Base-by-base conservation (phyloP, 2,329 filamentous ascomycete genomes). In the Chaetothyriales sp. region DNA sequence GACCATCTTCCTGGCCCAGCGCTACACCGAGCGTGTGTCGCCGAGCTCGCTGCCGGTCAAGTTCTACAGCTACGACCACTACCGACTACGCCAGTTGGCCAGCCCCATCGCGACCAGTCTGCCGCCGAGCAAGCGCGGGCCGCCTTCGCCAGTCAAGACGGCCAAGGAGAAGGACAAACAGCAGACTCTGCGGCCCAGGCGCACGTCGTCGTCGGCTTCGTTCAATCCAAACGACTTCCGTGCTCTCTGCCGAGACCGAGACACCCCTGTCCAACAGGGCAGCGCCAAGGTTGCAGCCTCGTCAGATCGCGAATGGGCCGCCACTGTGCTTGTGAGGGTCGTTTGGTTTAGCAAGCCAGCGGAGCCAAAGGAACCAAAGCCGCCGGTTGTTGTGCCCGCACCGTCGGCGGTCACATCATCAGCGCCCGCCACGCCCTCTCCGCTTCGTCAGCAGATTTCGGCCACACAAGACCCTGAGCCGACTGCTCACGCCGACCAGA, bases 161-260 rank as follows among this genome's bases (percentile, higher is more conserved):
- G 77, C 77, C 47, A 94, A 90, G 66, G 87, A 93, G 10, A 89
- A 84, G 65, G 65, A 70, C 2, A 62, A 67, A 28, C 68, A 69
- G 51, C 64, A 62, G 49, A 64, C 73, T 36, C 55, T 2, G 32
- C 32, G 54, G 47, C 28, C 51, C 10, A 53, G 57, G 43, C 55
- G 57, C 42, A 50, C 51, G 20, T 56, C 57, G 9, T 46, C 50
- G 20, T 56, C 57, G 4, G 45, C 74, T 5, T 72, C 76, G 28
- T 77, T 84, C 66, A 81, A 86, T 65, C 84, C 86, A n/a, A 89
- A 89, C 57, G 87, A 98, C 65, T 70, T 98, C 50, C 79, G 84
- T 32, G 78, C 83, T 10, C 72, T 96, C 51, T 81, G 83, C 48
- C 81, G 81, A 51, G 74, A 77, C 48, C 81, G 81, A 51, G 74